Evolutionary conservation across 495 filamentous ascomycete species (phyloP).

Genomic region (Pseudevernia furfuracea): DNA sequence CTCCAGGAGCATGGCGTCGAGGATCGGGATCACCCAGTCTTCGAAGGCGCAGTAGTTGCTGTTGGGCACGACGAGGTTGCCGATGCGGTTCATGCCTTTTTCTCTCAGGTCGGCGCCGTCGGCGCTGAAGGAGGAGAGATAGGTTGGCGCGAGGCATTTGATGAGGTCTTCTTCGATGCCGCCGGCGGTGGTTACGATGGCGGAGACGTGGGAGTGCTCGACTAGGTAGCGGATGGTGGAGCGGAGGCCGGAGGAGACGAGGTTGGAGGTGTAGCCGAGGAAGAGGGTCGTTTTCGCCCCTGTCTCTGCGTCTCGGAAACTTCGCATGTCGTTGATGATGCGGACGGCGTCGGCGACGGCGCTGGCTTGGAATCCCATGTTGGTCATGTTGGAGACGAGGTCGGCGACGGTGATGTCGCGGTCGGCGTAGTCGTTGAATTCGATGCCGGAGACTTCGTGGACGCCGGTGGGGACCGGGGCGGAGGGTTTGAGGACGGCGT

Average conservation of each 20-base stretch:
- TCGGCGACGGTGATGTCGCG: constrained; percentile 76
- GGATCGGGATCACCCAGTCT: constrained; percentile 90
- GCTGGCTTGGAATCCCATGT: constrained; percentile 89
- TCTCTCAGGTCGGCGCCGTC: constrained; percentile 65
- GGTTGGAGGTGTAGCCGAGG: constrained; percentile 91
- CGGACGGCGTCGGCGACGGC: constrained; percentile 73
- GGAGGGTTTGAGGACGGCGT: constrained; percentile 85
- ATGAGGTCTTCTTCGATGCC: constrained; percentile 97
- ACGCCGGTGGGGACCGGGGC: constrained; percentile 68
- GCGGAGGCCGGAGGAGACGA: constrained; percentile 90
- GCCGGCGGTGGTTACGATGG: constrained; percentile 92
- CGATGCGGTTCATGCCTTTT: constrained; percentile 88
- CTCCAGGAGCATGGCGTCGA: constrained; percentile 85
- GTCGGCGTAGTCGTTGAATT: constrained; percentile 73
- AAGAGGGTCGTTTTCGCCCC: constrained; percentile 79
- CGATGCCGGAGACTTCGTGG: constrained; percentile 72
- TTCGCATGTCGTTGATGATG: constrained; percentile 93
- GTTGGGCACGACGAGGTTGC: constrained; percentile 94
- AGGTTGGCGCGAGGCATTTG: constrained; percentile 92
- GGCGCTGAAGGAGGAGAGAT: constrained; percentile 75
- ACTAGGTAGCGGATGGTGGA: constrained; percentile 89
- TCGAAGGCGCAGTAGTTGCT: constrained; percentile 95
- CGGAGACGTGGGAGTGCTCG: constrained; percentile 81
- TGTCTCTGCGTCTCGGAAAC: constrained; percentile 67
- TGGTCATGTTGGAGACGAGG: constrained; percentile 69